Conservation (phyloP, 371 early-diverging fungal genomes). For the Mortierella sp. region DNA sequence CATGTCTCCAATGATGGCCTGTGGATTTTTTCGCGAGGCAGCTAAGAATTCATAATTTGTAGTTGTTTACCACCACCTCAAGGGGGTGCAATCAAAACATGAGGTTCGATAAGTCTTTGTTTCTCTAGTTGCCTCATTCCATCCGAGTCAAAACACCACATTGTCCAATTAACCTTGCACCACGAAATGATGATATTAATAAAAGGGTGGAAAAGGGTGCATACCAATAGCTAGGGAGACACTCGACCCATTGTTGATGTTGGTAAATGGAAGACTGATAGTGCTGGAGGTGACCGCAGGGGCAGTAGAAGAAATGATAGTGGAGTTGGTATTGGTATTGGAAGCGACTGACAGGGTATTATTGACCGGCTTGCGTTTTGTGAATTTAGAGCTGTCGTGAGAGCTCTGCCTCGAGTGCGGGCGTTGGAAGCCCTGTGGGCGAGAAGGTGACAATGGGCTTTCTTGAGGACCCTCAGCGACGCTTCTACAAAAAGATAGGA, state of each 20-base stretch:
- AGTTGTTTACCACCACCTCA: not conserved
- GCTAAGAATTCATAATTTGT: not conserved
- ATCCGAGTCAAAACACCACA: not conserved
- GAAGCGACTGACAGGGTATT: not conserved
- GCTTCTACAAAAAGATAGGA: not conserved
- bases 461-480: not conserved
- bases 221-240: slow-evolving; percentile 29
- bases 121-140: not conserved
- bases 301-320: not conserved
- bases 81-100: not conserved
- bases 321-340: not conserved
- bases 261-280: slow-evolving; percentile 1
- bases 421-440: slow-evolving; percentile 14
- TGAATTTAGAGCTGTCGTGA: slow-evolving; percentile 41
- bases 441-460: slow-evolving; percentile 9
- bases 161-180: not conserved
- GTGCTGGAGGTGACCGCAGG: slow-evolving; percentile 7
- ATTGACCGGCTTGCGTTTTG: slow-evolving; percentile 49
- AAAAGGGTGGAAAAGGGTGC: not conserved
- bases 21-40: slow-evolving; percentile 43
- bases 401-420: slow-evolving; percentile 39
- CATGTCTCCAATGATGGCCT: slow-evolving; percentile 44
- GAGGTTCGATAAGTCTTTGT: slow-evolving; percentile 2
- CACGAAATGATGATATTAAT: not conserved
- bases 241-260: slow-evolving; percentile 14